These are phyloP conservation scores for Fistulifera solaris DNA, from an alignment of 108 stramenopile species.

Conservation along the genomic window DNA sequence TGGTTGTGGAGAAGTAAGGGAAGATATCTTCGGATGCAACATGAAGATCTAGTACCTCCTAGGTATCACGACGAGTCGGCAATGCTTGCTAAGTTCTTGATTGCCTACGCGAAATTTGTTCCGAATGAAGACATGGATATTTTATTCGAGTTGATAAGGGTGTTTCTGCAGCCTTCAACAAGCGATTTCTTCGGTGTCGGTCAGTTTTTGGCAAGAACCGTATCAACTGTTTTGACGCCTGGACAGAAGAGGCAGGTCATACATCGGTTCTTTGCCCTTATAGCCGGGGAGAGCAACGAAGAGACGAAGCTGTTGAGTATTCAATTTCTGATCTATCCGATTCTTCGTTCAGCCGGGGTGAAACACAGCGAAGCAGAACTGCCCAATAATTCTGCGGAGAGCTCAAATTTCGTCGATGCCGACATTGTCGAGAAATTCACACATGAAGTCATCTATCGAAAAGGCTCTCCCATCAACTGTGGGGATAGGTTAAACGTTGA, in stretches of 20 bases:
- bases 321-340: slow-evolving; percentile 63
- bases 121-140: slow-evolving; percentile 63
- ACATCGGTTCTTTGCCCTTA: slow-evolving; percentile 58
- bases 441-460: slow-evolving; percentile 26
- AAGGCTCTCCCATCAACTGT: slow-evolving; percentile 20
- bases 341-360: slow-evolving; percentile 22
- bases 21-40: slow-evolving; percentile 61
- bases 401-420: slow-evolving; percentile 18
- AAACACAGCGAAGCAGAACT: slow-evolving; percentile 1
- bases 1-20: slow-evolving; percentile 85
- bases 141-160: slow-evolving; percentile 75
- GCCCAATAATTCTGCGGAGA: slow-evolving; percentile 6
- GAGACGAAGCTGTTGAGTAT: slow-evolving; percentile 66
- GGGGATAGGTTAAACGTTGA: slow-evolving; percentile 76
- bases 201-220: slow-evolving; percentile 32
- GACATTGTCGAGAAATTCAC: slow-evolving; percentile 26
- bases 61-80: slow-evolving; percentile 68
- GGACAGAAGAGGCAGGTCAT: slow-evolving; percentile 46
- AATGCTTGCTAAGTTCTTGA: slow-evolving; percentile 54
- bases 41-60: slow-evolving; percentile 70
- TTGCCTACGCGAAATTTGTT: slow-evolving; percentile 47
- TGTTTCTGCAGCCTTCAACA: slow-evolving; percentile 63
- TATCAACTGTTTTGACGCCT: slow-evolving; percentile 21
- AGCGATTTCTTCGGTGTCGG: slow-evolving; percentile 67
- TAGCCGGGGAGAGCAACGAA: slow-evolving; percentile 69